These are phyloP conservation scores for Spiraea crenata DNA, from an alignment of 331 rosid species.

Conservation along the genomic window DNA sequence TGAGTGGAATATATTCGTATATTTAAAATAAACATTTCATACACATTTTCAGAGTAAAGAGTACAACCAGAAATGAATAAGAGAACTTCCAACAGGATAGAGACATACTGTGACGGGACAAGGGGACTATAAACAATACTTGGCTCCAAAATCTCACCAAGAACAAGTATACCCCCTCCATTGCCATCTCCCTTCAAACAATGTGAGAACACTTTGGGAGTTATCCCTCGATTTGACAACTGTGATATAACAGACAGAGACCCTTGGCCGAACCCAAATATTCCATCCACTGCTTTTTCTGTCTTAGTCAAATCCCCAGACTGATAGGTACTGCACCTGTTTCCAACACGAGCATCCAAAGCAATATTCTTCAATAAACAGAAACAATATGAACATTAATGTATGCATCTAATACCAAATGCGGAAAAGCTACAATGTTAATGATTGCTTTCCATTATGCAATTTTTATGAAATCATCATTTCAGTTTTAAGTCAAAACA, in stretches of 20 bases:
- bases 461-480: conserved; percentile 6
- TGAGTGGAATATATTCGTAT: background rate
- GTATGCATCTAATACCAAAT: conserved; percentile 13
- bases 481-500: conserved; percentile 21
- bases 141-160: conserved; percentile 99
- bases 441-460: conserved; percentile 10
- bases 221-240: conserved; percentile 65
- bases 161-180: conserved; percentile 95
- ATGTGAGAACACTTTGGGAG: conserved; percentile 92
- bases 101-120: conserved; percentile 88
- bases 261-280: conserved; percentile 94
- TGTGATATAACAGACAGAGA: conserved; percentile 83
- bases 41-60: conserved; percentile 15
- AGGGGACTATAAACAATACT: conserved; percentile 87
- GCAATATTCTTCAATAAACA: conserved; percentile 29
- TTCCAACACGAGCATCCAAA: conserved; percentile 33
- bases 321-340: conserved; percentile 88
- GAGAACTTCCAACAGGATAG: conserved; percentile 25
- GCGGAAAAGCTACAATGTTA: background rate
- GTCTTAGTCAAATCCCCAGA: conserved; percentile 82
- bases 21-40: background rate
- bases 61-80: conserved; percentile 2
- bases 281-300: conserved; percentile 92
- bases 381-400: conserved; percentile 12
- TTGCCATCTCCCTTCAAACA: conserved; percentile 84